Base-by-base conservation (phyloP, 495 filamentous ascomycete genomes). In the Penicillium canescens region DNA sequence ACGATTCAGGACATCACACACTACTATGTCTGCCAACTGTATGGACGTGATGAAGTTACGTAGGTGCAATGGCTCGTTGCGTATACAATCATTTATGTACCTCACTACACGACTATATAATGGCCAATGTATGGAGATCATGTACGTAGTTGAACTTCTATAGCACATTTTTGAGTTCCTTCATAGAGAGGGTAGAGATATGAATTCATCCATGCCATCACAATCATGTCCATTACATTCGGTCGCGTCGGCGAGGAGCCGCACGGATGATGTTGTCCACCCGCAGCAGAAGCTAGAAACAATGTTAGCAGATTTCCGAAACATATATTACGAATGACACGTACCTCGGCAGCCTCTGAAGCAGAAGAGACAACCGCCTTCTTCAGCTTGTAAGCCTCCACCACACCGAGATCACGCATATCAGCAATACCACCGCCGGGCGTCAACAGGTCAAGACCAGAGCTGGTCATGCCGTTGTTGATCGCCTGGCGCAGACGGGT, bases 301-400 rank as follows among this genome's bases (percentile, higher is more conserved):
- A 42, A 10, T 8, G 46, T 56, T 41, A 62, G 13, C 12, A 31
- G 8, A 16, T 24, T 24, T 42, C 14, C 13, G 8, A 3, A 21
- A 23, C 16, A 13, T 16, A 41, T 21, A 38, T 28, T 43, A 50
- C 35, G 12, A 52, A 16, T 47, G 44, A 23, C 14, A 52, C 20
- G 63, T 79, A 96, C 92, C 83, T 98, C 95, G 50, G 94, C 93
- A 33, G 94, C 94, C 75, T 98, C 94, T 20, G 89, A 92, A 11
- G 94, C 94, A 50, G 91, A 96, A 21, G 86, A 90, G 34, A 98
- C 94, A 51, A 98, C 94, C 12, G 94, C 94, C 69, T 86, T 87
- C 83, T 98, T 98, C 68, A 98, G 75, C 79, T 98, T 98, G 79
- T 97, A 98, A 65, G 91, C 96, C 76, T 98, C 94, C 65, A 98